These are phyloP conservation scores for Aspergillus viridinutans DNA, from an alignment of 2,329 filamentous ascomycete species.

Conservation along the genomic window DNA sequence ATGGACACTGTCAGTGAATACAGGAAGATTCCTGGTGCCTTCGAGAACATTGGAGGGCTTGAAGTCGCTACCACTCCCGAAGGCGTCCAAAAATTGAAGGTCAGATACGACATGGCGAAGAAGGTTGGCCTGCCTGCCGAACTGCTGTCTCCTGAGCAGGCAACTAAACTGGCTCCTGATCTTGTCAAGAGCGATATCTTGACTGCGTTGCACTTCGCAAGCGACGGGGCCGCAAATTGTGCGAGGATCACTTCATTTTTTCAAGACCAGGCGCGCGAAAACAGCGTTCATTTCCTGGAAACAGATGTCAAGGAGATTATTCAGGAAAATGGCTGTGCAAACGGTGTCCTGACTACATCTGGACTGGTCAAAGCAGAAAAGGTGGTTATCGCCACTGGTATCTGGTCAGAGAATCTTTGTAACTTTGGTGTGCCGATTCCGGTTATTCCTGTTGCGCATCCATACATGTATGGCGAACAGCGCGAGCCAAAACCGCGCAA, in stretches of 20 bases:
- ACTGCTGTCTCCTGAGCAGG: slow-evolving; percentile 19
- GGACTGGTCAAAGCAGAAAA: slow-evolving; percentile 10
- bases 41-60: slow-evolving; percentile 24
- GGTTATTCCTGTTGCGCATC: slow-evolving; percentile 32
- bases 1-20: slow-evolving; percentile 29
- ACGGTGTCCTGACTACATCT: slow-evolving; percentile 13
- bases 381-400: slow-evolving; percentile 27
- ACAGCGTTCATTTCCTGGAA: slow-evolving; percentile 22
- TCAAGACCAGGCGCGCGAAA: slow-evolving; percentile 15
- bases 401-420: slow-evolving; percentile 26
- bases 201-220: slow-evolving; percentile 20
- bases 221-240: slow-evolving; percentile 26
- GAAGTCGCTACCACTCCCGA: slow-evolving; percentile 21
- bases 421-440: slow-evolving; percentile 24
- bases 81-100: slow-evolving; percentile 15
- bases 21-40: slow-evolving; percentile 22
- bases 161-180: slow-evolving; percentile 23
- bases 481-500: slow-evolving; percentile 14
- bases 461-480: slow-evolving; percentile 29
- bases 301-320: slow-evolving; percentile 15
- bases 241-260: slow-evolving; percentile 22
- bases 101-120: slow-evolving; percentile 16
- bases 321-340: slow-evolving; percentile 13
- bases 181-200: slow-evolving; percentile 22
- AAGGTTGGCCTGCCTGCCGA: slow-evolving; percentile 21